Base-by-base conservation (phyloP, 1,139 yeast genomes). In the Saccharomyces hybrid region DNA sequence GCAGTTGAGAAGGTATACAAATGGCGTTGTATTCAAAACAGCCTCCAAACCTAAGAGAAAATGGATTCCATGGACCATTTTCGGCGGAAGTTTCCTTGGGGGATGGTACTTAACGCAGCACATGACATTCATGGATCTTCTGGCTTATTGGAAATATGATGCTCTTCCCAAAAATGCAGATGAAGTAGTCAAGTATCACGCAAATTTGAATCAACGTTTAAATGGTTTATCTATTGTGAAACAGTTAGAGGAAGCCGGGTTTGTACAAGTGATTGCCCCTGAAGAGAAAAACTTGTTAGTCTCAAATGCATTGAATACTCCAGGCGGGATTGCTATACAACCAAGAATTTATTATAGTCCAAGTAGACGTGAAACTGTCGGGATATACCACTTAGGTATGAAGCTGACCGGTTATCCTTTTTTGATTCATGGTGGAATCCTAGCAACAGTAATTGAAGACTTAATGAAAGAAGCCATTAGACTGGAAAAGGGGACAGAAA, bases 381-480 rank as follows among this genome's bases (percentile, higher is more conserved):
- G 89, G 0, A 76, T 86, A 3, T 76, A 88, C 28, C 96, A 89
- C 67, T 77, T 86, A 51, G 98, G 98, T 0, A 82, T 85, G 65
- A 79, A 79, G 58, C 71, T 90, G 41, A 84, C 95, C 49, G 98
- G 98, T 2, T 90, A 85, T 66, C 97, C 97, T 1, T 83, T 88
- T 61, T 73, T 91, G 41, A 79, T 89, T 0, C 98, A 91, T 66
- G 98, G 98, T 3, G 98, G 98, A 0, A 81, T 91, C 47, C 70
- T 91, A 42, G 96, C 95, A 8, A 85, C 96, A 0, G 73, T 91
- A 13, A 73, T 89, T 56, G 95, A 88, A 65, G 96, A 90, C 59
- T 76, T 87, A 3, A 77, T 83, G 71, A 83, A 65, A 32, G 70
- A 68, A 47, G 57, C 63, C 31, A 64, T 64, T 42, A 61, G 61